Evolutionary conservation across 2,329 filamentous ascomycete species (phyloP).

Genomic region (Monascus ruber): DNA sequence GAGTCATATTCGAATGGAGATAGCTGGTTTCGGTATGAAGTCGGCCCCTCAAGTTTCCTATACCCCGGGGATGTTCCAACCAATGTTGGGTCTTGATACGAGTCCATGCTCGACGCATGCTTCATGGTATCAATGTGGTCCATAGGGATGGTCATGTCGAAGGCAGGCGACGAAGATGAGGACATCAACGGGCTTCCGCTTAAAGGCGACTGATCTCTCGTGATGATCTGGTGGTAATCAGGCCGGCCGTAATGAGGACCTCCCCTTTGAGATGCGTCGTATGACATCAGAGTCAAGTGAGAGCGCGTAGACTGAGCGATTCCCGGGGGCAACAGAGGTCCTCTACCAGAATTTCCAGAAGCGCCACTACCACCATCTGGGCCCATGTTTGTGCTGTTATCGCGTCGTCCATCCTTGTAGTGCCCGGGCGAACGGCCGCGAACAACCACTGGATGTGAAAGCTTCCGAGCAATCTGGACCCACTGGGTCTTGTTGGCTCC

Average conservation of each 20-base stretch:
- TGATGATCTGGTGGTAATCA: constrained; percentile 26
- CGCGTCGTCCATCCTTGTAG: constrained; percentile 59
- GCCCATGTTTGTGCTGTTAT: constrained; percentile 60
- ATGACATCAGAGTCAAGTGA: constrained; percentile 23
- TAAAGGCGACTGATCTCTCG: constrained; percentile 25
- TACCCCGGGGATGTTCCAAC: constrained; percentile 10
- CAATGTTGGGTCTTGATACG: constrained; percentile 22
- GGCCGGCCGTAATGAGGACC: constrained; percentile 20
- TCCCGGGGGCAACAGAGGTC: constrained; percentile 17
- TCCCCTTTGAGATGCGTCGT: constrained; percentile 21
- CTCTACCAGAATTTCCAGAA: constrained; percentile 20
- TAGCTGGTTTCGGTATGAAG: constrained; percentile 12
- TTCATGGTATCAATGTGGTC: constrained; percentile 30
- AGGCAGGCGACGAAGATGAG: constrained; percentile 28
- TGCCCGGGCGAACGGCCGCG: constrained; percentile 72
- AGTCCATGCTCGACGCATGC: constrained; percentile 17
- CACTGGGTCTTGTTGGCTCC: constrained; percentile 42
- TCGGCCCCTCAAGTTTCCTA: constrained; percentile 10
- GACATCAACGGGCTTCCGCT: constrained; percentile 29
- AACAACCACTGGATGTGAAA: constrained; percentile 77
- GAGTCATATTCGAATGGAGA: constrained; percentile 17
- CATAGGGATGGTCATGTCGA: constrained; percentile 27
- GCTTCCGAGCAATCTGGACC: constrained; percentile 59
- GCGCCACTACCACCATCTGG: constrained; percentile 50
- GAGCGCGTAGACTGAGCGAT: constrained; percentile 19